Conservation (phyloP, 1,284 basidiomycete genomes). For the Trichosporon coremiiforme region DNA sequence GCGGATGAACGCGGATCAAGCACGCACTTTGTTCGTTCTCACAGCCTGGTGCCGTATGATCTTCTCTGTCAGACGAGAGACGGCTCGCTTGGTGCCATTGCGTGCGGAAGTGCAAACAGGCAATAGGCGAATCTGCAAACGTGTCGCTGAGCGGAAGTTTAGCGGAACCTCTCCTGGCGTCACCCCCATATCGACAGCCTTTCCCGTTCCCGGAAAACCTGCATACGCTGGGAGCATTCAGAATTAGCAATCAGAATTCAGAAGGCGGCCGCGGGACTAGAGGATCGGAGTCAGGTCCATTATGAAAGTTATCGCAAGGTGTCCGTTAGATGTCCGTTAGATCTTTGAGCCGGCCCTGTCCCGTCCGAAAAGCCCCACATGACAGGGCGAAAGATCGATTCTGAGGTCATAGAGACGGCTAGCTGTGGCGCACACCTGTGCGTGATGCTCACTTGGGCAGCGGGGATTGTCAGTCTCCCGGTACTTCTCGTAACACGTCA, state of each 20-base stretch:
- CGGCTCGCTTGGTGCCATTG: background rate
- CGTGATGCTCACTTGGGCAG: background rate
- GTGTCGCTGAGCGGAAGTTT: too few species aligned
- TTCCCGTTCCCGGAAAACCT: background rate
- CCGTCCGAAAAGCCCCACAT: background rate
- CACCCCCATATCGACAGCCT: background rate
- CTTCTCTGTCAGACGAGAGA: background rate
- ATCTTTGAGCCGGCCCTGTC: background rate
- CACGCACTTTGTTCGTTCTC: background rate
- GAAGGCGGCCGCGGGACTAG: too few species aligned
- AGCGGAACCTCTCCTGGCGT: too few species aligned
- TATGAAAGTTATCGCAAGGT: background rate
- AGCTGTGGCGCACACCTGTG: background rate
- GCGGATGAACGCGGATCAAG: background rate
- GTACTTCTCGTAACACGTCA: background rate
- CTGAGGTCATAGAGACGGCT: background rate
- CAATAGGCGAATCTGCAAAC: too few species aligned
- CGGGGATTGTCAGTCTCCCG: too few species aligned
- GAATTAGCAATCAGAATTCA: too few species aligned
- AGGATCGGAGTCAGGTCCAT: too few species aligned
- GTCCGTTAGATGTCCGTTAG: background rate
- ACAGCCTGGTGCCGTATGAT: background rate
- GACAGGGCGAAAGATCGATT: background rate
- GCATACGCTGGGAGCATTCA: too few species aligned
- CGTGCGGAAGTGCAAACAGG: background rate